These are phyloP conservation scores for Poa pratensis DNA, from an alignment of 176 grass and related monocot genomes.

Conservation along the genomic window DNA sequence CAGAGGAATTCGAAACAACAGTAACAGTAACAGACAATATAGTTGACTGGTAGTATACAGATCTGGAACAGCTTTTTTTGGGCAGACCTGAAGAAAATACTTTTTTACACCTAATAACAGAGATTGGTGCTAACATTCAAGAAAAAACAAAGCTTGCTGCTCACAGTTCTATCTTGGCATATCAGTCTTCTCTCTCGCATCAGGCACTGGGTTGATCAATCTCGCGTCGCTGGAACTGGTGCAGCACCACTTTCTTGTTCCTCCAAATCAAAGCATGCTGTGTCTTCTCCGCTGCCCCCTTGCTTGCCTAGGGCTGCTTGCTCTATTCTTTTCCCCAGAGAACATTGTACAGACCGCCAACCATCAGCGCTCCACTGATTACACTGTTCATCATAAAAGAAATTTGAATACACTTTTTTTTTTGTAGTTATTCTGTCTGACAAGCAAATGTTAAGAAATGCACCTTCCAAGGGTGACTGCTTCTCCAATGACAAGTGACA, in stretches of 20 bases:
- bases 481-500: conserved; percentile 53
- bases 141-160: no score
- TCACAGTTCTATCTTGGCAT: not conserved
- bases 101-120: not conserved
- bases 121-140: no score
- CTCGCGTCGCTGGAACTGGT: not conserved
- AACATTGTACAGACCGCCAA: conserved; percentile 59
- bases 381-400: conserved; percentile 30
- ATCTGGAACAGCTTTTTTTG: not conserved
- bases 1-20: no score
- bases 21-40: not conserved
- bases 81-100: not conserved
- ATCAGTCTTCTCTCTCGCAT: not conserved
- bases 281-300: conserved; percentile 1
- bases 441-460: not conserved
- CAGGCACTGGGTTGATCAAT: not conserved
- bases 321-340: conserved; percentile 54
- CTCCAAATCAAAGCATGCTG: conserved; percentile 29
- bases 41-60: not conserved
- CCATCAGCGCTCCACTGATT: conserved; percentile 53
- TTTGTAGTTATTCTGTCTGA: not conserved
- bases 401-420: not conserved
- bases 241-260: conserved; percentile 7
- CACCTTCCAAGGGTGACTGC: conserved; percentile 54
- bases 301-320: conserved; percentile 11